Base-by-base conservation (phyloP, 2,329 filamentous ascomycete species). In the Lachnellula hyalina region DNA sequence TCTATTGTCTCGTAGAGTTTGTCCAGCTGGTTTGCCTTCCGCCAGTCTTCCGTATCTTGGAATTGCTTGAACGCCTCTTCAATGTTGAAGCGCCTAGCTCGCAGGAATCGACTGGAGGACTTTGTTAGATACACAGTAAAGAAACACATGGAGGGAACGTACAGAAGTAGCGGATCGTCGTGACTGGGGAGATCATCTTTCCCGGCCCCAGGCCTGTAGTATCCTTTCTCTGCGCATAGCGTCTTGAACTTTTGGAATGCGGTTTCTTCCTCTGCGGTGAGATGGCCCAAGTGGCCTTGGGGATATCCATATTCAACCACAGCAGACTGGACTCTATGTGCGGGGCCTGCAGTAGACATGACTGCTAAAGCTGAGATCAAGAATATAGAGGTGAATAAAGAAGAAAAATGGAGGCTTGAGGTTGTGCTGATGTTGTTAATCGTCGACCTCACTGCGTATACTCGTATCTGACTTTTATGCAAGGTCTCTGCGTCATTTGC, bases 1-100 rank as follows among this genome's bases (percentile, higher is more conserved):
- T 96, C 90, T 66, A 96, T 96, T 34, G 88, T 92, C 68, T 88
- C 82, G 74, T 96, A 96, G 38, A 96, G 77, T 45, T 83, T 77
- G 58, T 91, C 83, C 48, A 96, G 80, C 62, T 89, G 78, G 70
- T 93, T 93, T 59, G 88, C 84, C 63, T 82, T 82, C 57, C 92
- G 84, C 89, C 92, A 96, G 55, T 89, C 83, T 72, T 96, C 90
- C 0, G 91, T 96, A 52, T 91, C 89, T 66, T 86, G 85, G 74
- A 96, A 96, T 73, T 96, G 92, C 56, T 75, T 79, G 69, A 86
- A 86, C 12, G 92, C 92, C 62, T 93, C 90, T 62, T 84, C 74
- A 9, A 89, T 81, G 28, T 86, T 75, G 77, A 93, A 96, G 71
- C 85, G 87, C 54, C 92, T 84, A 35, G 92, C 92, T 65, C 92